Percentiles rank a stretch among this genome's conserved stretches.
These are phyloP conservation scores for Kodamaea restingae DNA, from an alignment of 805 yeast genomes.

Conservation along the genomic window DNA sequence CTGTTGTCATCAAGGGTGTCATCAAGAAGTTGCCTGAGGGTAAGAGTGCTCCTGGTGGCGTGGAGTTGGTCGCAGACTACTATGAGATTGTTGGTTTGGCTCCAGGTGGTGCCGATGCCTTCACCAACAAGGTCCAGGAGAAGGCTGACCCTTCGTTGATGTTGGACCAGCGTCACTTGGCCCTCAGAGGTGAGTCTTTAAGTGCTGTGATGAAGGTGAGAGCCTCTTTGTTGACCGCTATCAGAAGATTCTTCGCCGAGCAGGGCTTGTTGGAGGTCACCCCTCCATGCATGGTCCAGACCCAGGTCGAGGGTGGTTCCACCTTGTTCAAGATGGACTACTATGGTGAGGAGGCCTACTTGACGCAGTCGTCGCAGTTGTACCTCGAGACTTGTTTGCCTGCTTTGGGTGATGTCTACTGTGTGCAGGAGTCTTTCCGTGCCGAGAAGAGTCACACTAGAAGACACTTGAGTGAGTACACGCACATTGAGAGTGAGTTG, in stretches of 20 bases:
- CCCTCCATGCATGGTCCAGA: conserved; percentile 99
- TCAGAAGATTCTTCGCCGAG: conserved; percentile 74
- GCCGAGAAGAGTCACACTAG: conserved; percentile 99
- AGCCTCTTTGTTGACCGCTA: conserved; percentile 65
- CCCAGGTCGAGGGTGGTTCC: conserved; percentile 99
- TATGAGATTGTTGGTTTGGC: conserved; percentile 89
- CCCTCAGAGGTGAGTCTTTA: conserved; percentile 94
- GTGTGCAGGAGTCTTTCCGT: conserved; percentile 97
- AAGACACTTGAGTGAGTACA: conserved; percentile 94
- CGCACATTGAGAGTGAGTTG: conserved; percentile 94
- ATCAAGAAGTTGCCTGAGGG: conserved; percentile 89
- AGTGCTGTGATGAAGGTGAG: conserved; percentile 93
- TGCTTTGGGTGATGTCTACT: conserved; percentile 93
- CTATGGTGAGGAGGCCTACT: conserved; percentile 94
- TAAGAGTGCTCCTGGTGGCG: conserved; percentile 95
- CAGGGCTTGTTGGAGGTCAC: conserved; percentile 85
- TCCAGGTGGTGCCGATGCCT: conserved; percentile 93
- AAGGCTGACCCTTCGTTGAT: conserved; percentile 89
- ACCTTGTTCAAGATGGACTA: conserved; percentile 89
- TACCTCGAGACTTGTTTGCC: conserved; percentile 96
- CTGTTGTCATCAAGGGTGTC: conserved; percentile 76
- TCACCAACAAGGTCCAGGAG: conserved; percentile 92
- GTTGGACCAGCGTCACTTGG: conserved; percentile 90
- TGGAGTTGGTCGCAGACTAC: conserved; percentile 87
- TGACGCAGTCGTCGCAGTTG: conserved; percentile 96